Evolutionary conservation across 176 grass and related monocot species (phyloP), one percentile per base, ranked within the genome.

Genomic region (Bolboschoenus planiculmis): DNA sequence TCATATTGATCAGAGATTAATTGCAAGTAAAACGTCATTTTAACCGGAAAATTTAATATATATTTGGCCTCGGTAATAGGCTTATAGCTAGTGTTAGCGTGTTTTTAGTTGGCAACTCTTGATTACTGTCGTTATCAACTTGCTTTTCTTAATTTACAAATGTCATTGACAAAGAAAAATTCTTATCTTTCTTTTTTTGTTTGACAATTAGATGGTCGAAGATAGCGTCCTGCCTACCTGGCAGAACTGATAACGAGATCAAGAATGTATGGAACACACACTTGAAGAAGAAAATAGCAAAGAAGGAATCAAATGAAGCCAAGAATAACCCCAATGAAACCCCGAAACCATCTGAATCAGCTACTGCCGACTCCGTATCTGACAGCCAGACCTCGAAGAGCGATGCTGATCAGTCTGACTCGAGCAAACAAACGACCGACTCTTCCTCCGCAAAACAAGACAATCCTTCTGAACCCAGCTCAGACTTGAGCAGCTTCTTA

Each of bases 201-300:
- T 36, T 78, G 2, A 13, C 2, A 43, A 62, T 29, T 35, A 97
- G 95, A 86, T 98, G 95, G 95, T 98, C 95, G 0, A 93, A 89
- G 78, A 98, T 98, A 18, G 92, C 95, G n/a, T 81, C 92, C 80
- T 82, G 81, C 84, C 81, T 98, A 71, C 89, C 92, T 1, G 95
- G 95, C 5, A 86, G 95, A 82, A 98, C 95, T n/a, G 95, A 97
- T 85, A 97, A 97, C 59, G 95, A 97, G 90, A 97, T 97, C 87
- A 97, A 97, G 87, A 98, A 98, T 86, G 92, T 94, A 8, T 98
- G 95, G 95, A 92, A 98, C 92, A 95, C 95, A 18, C 89, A 98
- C 85, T 16, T 98, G 26, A 98, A 93, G 87, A 98, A 98, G 85
- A 88, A 83, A 42, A 76, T 91, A 53, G 56, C 68, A 37, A 70